A percentile compares a stretch with the other conserved stretches of the same genome.
phyloP scores from a whole-genome alignment of 2,329 filamentous ascomycete species.

The Calonectria montana region DNA sequence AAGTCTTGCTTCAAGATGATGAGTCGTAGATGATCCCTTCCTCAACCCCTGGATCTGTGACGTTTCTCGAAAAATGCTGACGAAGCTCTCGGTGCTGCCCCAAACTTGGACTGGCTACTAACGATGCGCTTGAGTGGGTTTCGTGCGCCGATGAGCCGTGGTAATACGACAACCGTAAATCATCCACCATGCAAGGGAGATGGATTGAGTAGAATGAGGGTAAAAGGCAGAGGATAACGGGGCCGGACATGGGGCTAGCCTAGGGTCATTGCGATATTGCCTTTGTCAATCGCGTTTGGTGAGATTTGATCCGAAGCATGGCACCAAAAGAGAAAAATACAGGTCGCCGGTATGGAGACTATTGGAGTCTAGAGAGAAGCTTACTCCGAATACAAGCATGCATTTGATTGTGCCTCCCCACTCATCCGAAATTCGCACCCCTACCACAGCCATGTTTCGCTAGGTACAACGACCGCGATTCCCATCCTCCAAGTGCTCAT shows the following conservation, averaged over 20 bases:
- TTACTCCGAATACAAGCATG: slow-evolving; percentile 11
- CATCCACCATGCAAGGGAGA: slow-evolving; percentile 9
- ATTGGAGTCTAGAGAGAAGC: slow-evolving; percentile 25
- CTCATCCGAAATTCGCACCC: slow-evolving; percentile 29
- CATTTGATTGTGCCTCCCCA: slow-evolving; percentile 27
- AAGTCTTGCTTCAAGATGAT: slow-evolving; percentile 26
- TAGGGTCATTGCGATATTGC: slow-evolving; percentile 1
- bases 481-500: background rate
- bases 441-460: slow-evolving; percentile 17
- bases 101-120: slow-evolving; percentile 26
- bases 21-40: slow-evolving; percentile 31
- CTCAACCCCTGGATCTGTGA: slow-evolving; percentile 34
- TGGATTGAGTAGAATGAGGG: background rate
- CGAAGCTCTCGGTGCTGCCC: slow-evolving; percentile 35
- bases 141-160: slow-evolving; percentile 29
- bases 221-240: slow-evolving; percentile 1
- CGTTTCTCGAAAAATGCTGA: slow-evolving; percentile 35
- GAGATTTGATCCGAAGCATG: slow-evolving; percentile 2
- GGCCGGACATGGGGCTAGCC: background rate
- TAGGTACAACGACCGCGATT: slow-evolving; percentile 2
- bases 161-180: slow-evolving; percentile 29
- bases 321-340: slow-evolving; percentile 10
- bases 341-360: slow-evolving; percentile 19
- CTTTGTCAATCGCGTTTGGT: background rate
- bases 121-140: slow-evolving; percentile 30